phyloP scores from a whole-genome alignment of 306 rosid genomes.

The Cucumis hystrix region DNA sequence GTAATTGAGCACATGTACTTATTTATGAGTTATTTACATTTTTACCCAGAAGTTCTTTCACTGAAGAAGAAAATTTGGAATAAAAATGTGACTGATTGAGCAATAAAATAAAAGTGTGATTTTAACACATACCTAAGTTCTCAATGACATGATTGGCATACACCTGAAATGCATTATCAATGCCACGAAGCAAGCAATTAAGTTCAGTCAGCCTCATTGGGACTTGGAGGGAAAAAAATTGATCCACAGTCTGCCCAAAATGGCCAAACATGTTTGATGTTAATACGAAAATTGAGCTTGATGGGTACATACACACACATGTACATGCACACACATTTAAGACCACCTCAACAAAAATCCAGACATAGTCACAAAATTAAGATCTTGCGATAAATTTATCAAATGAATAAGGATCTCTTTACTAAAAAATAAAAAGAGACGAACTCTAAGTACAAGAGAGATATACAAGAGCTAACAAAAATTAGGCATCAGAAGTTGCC shows the following conservation, averaged over 20 bases:
- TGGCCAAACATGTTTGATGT: not conserved
- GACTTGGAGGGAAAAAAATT: conserved; percentile 83
- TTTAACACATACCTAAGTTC: conserved; percentile 50
- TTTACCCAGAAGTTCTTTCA: not conserved
- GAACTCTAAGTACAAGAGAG: too few species aligned
- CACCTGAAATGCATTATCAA: conserved; percentile 90
- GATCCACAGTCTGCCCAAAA: conserved; percentile 82
- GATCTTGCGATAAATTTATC: not conserved
- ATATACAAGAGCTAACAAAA: too few species aligned
- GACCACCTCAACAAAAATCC: not conserved
- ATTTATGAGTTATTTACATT: too few species aligned
- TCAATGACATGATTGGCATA: conserved; percentile 59
- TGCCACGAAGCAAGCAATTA: conserved; percentile 80
- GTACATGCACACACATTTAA: not conserved
- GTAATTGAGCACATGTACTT: too few species aligned
- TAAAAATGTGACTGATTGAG: not conserved
- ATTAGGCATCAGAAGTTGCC: too few species aligned
- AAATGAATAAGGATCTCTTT: too few species aligned
- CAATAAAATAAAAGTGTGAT: not conserved
- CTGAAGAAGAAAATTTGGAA: not conserved
- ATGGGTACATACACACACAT: not conserved
- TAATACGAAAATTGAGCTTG: not conserved
- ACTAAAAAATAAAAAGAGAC: too few species aligned
- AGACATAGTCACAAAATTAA: not conserved
- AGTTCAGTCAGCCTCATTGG: conserved; percentile 92